Evolutionary conservation across 2,329 filamentous ascomycete species (phyloP).

Genomic region (Rhinocladiella similis): DNA sequence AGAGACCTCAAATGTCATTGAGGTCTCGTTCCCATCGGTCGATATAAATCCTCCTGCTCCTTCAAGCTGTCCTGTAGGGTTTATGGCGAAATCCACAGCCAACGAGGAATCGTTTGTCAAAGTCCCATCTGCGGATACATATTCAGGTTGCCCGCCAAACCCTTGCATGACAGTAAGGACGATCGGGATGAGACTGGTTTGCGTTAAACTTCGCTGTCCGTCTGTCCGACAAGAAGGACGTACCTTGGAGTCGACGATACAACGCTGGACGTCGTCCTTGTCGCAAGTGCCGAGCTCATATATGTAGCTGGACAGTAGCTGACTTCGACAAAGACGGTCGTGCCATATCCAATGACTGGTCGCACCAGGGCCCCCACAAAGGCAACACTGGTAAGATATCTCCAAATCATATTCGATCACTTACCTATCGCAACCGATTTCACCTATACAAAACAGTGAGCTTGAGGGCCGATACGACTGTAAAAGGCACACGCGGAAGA

Average conservation of each 20-base stretch:
- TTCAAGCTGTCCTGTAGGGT: conserved; percentile 18
- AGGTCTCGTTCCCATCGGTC: conserved; percentile 12
- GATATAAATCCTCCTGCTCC: conserved; percentile 18
- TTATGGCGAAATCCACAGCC: conserved; percentile 14
- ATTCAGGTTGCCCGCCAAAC: conserved; percentile 5
- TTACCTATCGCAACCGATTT: not conserved
- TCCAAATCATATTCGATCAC: conserved; percentile 13
- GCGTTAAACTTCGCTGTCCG: not conserved
- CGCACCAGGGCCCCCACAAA: conserved; percentile 8
- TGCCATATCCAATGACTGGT: conserved; percentile 18
- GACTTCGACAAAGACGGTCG: conserved; percentile 19
- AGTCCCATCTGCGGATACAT: conserved; percentile 15
- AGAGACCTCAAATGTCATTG: conserved; percentile 15
- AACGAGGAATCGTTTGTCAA: conserved; percentile 15
- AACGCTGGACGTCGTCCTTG: conserved; percentile 3
- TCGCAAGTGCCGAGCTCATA: conserved; percentile 6
- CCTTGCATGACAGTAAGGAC: conserved; percentile 6
- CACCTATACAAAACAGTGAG: not conserved
- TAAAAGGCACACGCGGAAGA: not conserved
- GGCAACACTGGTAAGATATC: conserved; percentile 1
- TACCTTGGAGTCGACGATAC: conserved; percentile 14
- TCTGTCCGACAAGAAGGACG: not conserved
- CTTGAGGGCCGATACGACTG: not conserved
- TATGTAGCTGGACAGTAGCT: conserved; percentile 21
- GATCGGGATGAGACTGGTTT: conserved; percentile 4